Conservation (phyloP, 768 basidiomycete genomes). For the Boletus reticulatus region DNA sequence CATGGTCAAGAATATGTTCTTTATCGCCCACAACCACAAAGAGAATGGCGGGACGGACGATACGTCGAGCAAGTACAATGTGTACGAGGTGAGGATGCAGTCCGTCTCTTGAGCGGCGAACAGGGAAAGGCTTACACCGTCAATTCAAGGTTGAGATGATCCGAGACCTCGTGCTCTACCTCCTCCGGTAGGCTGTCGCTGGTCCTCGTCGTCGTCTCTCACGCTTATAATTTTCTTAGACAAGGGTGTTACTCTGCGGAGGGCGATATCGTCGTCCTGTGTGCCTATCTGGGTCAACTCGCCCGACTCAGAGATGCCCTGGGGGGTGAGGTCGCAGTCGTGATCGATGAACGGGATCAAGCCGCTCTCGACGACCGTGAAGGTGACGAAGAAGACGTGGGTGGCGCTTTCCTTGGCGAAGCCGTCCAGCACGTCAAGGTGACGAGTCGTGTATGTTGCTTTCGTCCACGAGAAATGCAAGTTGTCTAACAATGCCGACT, state of each 20-base stretch:
- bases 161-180: slow-evolving; percentile 51
- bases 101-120: background rate
- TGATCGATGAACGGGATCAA: slow-evolving; percentile 70
- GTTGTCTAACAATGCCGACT: background rate
- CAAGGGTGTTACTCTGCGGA: slow-evolving; percentile 47
- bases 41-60: slow-evolving; percentile 63
- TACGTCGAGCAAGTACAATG: slow-evolving; percentile 64
- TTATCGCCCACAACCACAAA: slow-evolving; percentile 57
- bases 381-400: slow-evolving; percentile 34
- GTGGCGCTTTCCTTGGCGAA: slow-evolving; percentile 14
- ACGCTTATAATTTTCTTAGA: slow-evolving; percentile 21
- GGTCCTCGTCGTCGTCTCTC: background rate
- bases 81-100: slow-evolving; percentile 63
- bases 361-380: slow-evolving; percentile 55
- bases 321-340: slow-evolving; percentile 49
- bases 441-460: slow-evolving; percentile 44
- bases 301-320: slow-evolving; percentile 43
- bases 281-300: slow-evolving; percentile 53
- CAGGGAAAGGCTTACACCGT: slow-evolving; percentile 9
- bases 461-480: background rate
- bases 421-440: slow-evolving; percentile 49
- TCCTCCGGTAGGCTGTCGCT: slow-evolving; percentile 37
- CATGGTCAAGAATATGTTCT: slow-evolving; percentile 62
- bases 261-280: slow-evolving; percentile 54
- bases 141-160: slow-evolving; percentile 50